Evolutionary conservation across 1,284 basidiomycete species (phyloP).

Genomic region (Leccinum brunneo-olivaceum): DNA sequence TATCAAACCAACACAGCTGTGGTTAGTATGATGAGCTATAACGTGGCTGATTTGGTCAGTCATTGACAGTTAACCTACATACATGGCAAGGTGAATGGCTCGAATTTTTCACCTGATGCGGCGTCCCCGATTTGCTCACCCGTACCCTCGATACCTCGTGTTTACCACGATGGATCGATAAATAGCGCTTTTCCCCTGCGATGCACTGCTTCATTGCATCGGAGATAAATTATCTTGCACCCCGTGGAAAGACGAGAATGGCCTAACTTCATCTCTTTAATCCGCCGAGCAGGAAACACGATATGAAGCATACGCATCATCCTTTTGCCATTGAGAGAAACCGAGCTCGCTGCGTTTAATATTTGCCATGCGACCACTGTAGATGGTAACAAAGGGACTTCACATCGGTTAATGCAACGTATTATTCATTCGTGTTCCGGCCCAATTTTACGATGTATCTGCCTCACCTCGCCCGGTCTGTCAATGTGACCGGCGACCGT

Average conservation of each 20-base stretch:
- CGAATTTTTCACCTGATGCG: slow-evolving; percentile 12
- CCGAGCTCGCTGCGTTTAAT: slow-evolving; percentile 6
- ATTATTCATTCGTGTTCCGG: slow-evolving; percentile 22
- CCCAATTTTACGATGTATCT: slow-evolving; percentile 23
- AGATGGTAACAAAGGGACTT: slow-evolving; percentile 10
- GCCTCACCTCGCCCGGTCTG: slow-evolving; percentile 34
- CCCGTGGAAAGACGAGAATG: slow-evolving; percentile 16
- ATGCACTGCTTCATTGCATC: slow-evolving; percentile 26
- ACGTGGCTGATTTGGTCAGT: slow-evolving; percentile 5
- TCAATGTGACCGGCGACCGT: slow-evolving; percentile 30
- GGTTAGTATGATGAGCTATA: slow-evolving; percentile 2
- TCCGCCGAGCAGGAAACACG: slow-evolving; percentile 17
- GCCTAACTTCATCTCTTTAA: slow-evolving; percentile 11
- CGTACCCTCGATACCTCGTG: slow-evolving; percentile 26
- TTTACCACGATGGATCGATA: slow-evolving; percentile 28
- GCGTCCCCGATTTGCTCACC: slow-evolving; percentile 12
- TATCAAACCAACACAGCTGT: slow-evolving; percentile 10
- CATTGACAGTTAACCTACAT: slow-evolving; percentile 4
- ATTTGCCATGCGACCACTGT: background rate
- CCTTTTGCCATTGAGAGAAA: slow-evolving; percentile 3
- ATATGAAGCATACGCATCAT: slow-evolving; percentile 5
- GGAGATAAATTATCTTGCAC: slow-evolving; percentile 26
- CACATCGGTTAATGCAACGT: slow-evolving; percentile 17
- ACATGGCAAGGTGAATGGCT: slow-evolving; percentile 12
- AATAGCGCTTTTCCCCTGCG: slow-evolving; percentile 19